Base-by-base conservation (phyloP, 129 eudicot genomes). In the Helianthus annuus region DNA sequence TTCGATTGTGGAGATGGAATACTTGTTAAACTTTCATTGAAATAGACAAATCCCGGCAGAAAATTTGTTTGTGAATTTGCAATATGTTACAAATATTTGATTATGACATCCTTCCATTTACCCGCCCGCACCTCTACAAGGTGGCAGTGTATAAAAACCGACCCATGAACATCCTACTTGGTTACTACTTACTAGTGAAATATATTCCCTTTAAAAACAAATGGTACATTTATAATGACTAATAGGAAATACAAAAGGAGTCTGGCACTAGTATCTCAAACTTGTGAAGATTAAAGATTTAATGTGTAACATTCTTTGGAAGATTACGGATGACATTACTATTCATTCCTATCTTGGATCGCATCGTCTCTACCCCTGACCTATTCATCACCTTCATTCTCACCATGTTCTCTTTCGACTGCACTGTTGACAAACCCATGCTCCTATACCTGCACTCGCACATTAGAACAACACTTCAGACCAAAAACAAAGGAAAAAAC, bases 391-490 rank as follows among this genome's bases (percentile, higher is more conserved):
- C 88, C 82, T 90, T 90, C 99, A 83, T 79, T 68, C 88, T 83
- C 65, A 84, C 88, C 61, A 74, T 74, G 10, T 85, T 65, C 83
- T 91, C 91, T 72, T 73, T 90, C 10, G 96, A 78, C 73, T 90
- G 94, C 64, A 94, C 86, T 11, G 96, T 86, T 13, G 89, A 82
- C 67, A 95, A 75, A 22, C 96, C 91, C 91, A 95, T 88, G 83
- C 95, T 91, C 74, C 76, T 81, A 66, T 95, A 88, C 83, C 99
- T 95, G 87, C 34, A 68, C 44, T 34, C 70, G 51, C 10, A 62
- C 15, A 76, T 51, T 49, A 56, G 12, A 22, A 3, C 19, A 32
- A 5, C 12, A 29, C 40, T 3, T 3, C 12, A 16, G n/a, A 11
- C 17, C 60, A 15, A 55, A 13, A 17, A 32, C 4, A 14, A 16